phyloP scores from a whole-genome alignment of 768 basidiomycete genomes.

The Pisolithus sp. region DNA sequence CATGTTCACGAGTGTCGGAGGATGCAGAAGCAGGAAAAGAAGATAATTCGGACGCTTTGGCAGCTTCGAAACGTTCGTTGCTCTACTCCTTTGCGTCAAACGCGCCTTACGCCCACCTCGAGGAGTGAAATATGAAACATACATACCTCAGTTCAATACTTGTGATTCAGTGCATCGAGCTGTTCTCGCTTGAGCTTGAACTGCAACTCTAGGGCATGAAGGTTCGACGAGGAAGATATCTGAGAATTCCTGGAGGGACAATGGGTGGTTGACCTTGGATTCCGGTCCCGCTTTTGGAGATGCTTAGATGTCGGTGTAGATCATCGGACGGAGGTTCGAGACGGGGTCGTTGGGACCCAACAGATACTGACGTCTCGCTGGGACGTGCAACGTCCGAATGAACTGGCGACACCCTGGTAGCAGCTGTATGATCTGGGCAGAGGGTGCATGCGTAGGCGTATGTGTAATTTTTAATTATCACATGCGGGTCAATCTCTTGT shows the following conservation, averaged over 20 bases:
- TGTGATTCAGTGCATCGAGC: constrained; percentile 68
- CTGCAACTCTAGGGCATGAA: constrained; percentile 53
- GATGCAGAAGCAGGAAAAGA: constrained; percentile 48
- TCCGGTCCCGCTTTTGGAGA: constrained; percentile 24
- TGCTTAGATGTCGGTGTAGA: constrained; percentile 57
- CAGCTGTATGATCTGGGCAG: background rate
- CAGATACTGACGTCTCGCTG: constrained; percentile 29
- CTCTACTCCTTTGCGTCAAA: constrained; percentile 42
- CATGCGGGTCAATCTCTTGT: background rate
- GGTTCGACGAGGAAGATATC: constrained; percentile 22
- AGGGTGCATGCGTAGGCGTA: background rate
- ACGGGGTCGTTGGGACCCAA: constrained; percentile 73
- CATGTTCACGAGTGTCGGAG: constrained; percentile 53
- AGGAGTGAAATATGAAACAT: constrained; percentile 24
- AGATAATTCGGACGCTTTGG: constrained; percentile 51
- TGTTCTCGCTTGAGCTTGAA: constrained; percentile 66
- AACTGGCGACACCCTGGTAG: background rate
- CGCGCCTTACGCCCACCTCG: too few relatives aligned
- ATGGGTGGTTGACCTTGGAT: constrained; percentile 48
- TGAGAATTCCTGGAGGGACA: constrained; percentile 70
- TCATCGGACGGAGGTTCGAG: constrained; percentile 72
- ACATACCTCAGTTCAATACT: constrained; percentile 77
- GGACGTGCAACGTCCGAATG: constrained; percentile 17
- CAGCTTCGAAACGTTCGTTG: constrained; percentile 74
- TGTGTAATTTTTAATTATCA: too few relatives aligned